phyloP scores from a whole-genome alignment of 768 basidiomycete genomes.

The Panaeolus cyanescens region DNA sequence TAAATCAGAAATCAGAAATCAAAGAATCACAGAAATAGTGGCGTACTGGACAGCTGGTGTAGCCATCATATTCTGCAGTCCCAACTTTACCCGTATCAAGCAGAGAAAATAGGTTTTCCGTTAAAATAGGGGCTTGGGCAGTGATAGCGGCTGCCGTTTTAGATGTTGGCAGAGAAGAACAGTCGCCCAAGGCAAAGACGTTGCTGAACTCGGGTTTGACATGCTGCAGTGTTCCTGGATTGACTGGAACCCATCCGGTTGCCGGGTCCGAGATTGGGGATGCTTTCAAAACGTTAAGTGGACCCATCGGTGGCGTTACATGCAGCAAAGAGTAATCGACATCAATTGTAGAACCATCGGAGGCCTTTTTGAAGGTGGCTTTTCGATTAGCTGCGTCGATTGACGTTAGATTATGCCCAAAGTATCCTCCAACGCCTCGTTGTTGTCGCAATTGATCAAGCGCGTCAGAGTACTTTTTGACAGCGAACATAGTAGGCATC shows the following conservation, averaged over 20 bases:
- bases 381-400: slow-evolving; percentile 70
- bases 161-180: slow-evolving; percentile 88
- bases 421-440: slow-evolving; percentile 79
- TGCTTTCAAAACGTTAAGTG: slow-evolving; percentile 75
- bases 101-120: slow-evolving; percentile 82
- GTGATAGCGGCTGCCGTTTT: slow-evolving; percentile 97
- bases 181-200: slow-evolving; percentile 92
- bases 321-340: slow-evolving; percentile 85
- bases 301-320: slow-evolving; percentile 91
- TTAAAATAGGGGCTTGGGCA: slow-evolving; percentile 86
- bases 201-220: slow-evolving; percentile 79
- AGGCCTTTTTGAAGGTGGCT: slow-evolving; percentile 78
- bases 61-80: slow-evolving; percentile 80
- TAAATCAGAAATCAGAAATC: background rate
- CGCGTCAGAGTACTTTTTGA: slow-evolving; percentile 93
- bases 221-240: slow-evolving; percentile 80
- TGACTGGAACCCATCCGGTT: slow-evolving; percentile 85
- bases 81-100: slow-evolving; percentile 73
- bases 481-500: slow-evolving; percentile 95
- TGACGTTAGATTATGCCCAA: slow-evolving; percentile 80
- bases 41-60: slow-evolving; percentile 84
- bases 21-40: slow-evolving; percentile 4
- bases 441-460: slow-evolving; percentile 75
- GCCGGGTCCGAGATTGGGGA: slow-evolving; percentile 77
- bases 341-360: slow-evolving; percentile 67